Evolutionary conservation across 1,284 basidiomycete genomes (phyloP), one percentile per base, ranked within the genome.

Genomic region (Heimioporus retisporus): DNA sequence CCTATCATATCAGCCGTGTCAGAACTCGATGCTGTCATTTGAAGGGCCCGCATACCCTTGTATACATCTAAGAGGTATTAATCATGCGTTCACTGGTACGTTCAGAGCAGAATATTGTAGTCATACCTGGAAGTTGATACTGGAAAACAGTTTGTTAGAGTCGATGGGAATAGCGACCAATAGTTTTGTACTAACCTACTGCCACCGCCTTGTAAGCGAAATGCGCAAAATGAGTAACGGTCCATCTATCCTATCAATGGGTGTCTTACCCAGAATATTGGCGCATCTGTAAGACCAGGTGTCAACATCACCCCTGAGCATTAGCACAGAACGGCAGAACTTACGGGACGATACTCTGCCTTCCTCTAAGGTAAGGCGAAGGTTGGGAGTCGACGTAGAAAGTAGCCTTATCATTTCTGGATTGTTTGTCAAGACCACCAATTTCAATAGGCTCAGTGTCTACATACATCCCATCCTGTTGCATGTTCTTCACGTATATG

Each of bases 401-500:
- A 6, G 87, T 91, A 2, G 89, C 90, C 79, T 91, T 92, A 78
- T 92, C 90, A 75, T 91, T 91, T 70, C 90, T 91, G 64, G 0
- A 44, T 13, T 21, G 57, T 43, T 28, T 56, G 25, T 71, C 65
- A 63, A 61, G 61, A 58, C 31, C 31, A 50, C 60, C 13, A 35
- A 43, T 18, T 23, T 31, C 46, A 40, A 18, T 59, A 40, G 10
- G 18, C 5, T 28, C 60, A 11, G 23, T 35, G n/a, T 35, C 44
- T 14, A 60, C 88, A 71, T 74, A 90, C 90, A 90, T 80, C 73
- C 89, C 90, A 72, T 91, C 86, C 19, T 81, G 81, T 76, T 90
- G 88, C 90, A 91, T 92, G 75, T 90, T 91, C 77, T 79, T 86
- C 64, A 88, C 89, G 67, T 85, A 91, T 73, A 91, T 90, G 73